phyloP scores from a whole-genome alignment of 2,329 filamentous ascomycete species.

The Aspergillus fischeri region DNA sequence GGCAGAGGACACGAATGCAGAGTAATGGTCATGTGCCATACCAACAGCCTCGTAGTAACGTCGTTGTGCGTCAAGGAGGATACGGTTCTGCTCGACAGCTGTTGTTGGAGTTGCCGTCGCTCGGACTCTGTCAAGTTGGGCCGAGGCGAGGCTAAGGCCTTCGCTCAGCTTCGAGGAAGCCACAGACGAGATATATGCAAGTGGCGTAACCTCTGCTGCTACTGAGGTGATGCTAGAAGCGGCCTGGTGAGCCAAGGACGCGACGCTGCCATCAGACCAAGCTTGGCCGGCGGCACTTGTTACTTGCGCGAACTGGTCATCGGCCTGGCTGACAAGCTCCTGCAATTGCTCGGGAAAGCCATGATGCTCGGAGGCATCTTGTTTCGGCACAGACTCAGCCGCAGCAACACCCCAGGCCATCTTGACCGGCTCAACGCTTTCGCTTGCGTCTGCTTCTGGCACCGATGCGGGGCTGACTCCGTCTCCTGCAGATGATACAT shows the following conservation, averaged over 20 bases:
- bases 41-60: slow-evolving; percentile 76
- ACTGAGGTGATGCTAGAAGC: slow-evolving; percentile 50
- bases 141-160: slow-evolving; percentile 65
- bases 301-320: slow-evolving; percentile 50
- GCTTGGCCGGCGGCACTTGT: slow-evolving; percentile 56
- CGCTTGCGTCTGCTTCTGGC: not conserved
- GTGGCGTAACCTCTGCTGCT: slow-evolving; percentile 40
- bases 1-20: slow-evolving; percentile 67
- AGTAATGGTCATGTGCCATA: slow-evolving; percentile 72
- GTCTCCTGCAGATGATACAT: slow-evolving; percentile 11
- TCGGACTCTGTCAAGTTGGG: slow-evolving; percentile 67
- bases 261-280: slow-evolving; percentile 46
- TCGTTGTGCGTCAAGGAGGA: slow-evolving; percentile 58
- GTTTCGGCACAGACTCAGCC: slow-evolving; percentile 36
- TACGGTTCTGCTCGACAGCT: slow-evolving; percentile 51
- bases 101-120: slow-evolving; percentile 61
- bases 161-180: slow-evolving; percentile 67
- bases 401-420: slow-evolving; percentile 51
- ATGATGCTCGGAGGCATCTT: slow-evolving; percentile 49
- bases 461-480: slow-evolving; percentile 2
- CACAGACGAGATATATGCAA: slow-evolving; percentile 60
- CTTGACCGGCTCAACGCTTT: not conserved
- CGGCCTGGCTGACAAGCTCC: slow-evolving; percentile 49
- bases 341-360: slow-evolving; percentile 52
- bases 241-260: slow-evolving; percentile 53